Conservation (phyloP, 495 filamentous ascomycete species). For the Corynascus novoguineensis region DNA sequence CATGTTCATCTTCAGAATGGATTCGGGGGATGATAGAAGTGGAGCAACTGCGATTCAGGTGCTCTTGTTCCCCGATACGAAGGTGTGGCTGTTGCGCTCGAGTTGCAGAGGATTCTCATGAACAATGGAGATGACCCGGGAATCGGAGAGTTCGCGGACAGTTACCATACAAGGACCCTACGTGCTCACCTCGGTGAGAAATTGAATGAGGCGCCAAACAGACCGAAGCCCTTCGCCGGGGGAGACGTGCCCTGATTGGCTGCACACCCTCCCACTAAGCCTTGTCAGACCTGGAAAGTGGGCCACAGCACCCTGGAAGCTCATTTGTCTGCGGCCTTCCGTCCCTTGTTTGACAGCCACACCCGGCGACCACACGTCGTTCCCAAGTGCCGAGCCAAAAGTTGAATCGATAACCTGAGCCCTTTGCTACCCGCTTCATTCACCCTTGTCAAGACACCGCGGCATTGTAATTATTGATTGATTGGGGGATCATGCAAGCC, state of each 20-base stretch:
- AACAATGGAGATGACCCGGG: too few species aligned
- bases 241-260: background rate
- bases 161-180: too few species aligned
- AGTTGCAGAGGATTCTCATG: too few species aligned
- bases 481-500: slow-evolving; percentile 26
- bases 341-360: background rate
- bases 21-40: background rate
- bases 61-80: background rate
- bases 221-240: too few species aligned
- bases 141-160: too few species aligned
- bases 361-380: background rate
- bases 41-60: background rate
- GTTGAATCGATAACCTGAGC: background rate
- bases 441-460: background rate
- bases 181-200: too few species aligned
- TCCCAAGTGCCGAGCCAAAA: background rate
- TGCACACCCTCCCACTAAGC: too few species aligned
- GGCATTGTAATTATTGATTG: slow-evolving; percentile 5
- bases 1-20: background rate
- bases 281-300: background rate
- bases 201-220: too few species aligned
- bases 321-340: background rate
- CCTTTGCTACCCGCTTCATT: background rate
- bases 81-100: too few species aligned
- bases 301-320: background rate